Base-by-base conservation (phyloP, 495 filamentous ascomycete genomes). In the Talaromyces borbonicus region DNA sequence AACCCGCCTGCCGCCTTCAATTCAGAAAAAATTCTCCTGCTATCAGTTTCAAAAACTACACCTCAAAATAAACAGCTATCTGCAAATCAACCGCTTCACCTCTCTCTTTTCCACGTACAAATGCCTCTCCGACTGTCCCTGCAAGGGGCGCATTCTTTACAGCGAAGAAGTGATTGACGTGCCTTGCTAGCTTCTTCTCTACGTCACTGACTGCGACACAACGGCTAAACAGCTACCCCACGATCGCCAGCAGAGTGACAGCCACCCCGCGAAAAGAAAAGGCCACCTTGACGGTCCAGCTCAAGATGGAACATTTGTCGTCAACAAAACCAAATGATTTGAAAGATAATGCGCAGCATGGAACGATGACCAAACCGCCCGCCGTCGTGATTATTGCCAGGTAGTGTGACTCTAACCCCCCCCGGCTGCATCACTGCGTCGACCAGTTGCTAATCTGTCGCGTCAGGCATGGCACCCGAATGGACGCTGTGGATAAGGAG, bases 401-500 rank as follows among this genome's bases (percentile, higher is more conserved):
- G 87, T 87, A 44, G 12, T 5, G 1, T n/a, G 11, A 9, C 25
- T n/a, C n/a, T n/a, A n/a, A n/a, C n/a, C n/a, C n/a, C n/a, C n/a
- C n/a, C n/a, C n/a, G n/a, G n/a, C n/a, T n/a, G n/a, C n/a, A 20
- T 44, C n/a, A 9, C 8, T 44, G 25, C 25, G 15, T n/a, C 14
- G 27, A 44, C n/a, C 16, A 8, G 25, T 15, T 14, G 2, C 25
- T 16, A 31, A 46, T 22, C 15, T n/a, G 36, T 24, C 23, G 49
- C 16, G 37, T 2, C 52, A 95, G 88, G 60, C 92, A 99, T 61
- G 92, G 92, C 51, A 81, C 87, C 32, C 82, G 92, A 29, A 80
- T 99, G 25, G 92, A 99, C 60, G 85, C 86, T 35, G 87, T 88
- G 49, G 88, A 97, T 68, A 85, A 86, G 56, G 75, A 87, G 62